A percentile compares a stretch with the other conserved stretches of the same genome.
Conservation (phyloP, 2,329 filamentous ascomycete species). For the Aphanocladium album region DNA sequence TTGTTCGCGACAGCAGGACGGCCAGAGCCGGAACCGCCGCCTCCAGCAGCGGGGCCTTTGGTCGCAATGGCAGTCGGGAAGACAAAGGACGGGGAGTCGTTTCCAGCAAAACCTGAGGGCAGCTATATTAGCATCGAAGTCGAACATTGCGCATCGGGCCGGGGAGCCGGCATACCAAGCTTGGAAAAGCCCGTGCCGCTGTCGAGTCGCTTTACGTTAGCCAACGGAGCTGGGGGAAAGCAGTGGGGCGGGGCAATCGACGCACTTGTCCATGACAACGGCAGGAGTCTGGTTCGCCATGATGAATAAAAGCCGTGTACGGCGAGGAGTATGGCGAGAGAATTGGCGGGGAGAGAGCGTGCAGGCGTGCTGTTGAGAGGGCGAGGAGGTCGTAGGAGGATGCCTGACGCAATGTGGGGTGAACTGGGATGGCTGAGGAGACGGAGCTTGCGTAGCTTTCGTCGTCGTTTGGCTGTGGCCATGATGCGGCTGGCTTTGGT, state of each 20-base stretch:
- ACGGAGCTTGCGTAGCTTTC: conserved; percentile 15
- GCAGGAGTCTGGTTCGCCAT: conserved; percentile 99
- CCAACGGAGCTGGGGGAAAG: conserved; percentile 13
- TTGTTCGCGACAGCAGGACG: conserved; percentile 90
- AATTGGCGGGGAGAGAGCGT: conserved; percentile 7
- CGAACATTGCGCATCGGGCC: neutral
- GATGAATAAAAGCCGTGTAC: conserved; percentile 22
- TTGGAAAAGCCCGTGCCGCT: conserved; percentile 99
- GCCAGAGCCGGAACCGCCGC: conserved; percentile 74
- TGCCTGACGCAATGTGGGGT: conserved; percentile 14
- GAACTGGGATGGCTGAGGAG: conserved; percentile 11
- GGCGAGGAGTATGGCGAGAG: neutral
- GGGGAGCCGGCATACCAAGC: conserved; percentile 62
- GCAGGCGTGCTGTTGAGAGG: conserved; percentile 5
- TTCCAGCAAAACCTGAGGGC: conserved; percentile 83
- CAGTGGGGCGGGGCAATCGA: conserved; percentile 31
- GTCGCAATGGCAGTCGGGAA: conserved; percentile 98
- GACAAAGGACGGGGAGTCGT: conserved; percentile 98
- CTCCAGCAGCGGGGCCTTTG: conserved; percentile 69
- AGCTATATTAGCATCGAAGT: neutral
- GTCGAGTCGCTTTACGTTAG: conserved; percentile 30
- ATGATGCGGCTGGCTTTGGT: conserved; percentile 1
- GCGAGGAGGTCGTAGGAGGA: conserved; percentile 4
- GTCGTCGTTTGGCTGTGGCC: neutral
- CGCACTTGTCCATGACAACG: conserved; percentile 99